These are phyloP conservation scores for Tolypocladium ophioglossoides DNA, from an alignment of 2,329 filamentous ascomycete genomes.

Conservation along the genomic window DNA sequence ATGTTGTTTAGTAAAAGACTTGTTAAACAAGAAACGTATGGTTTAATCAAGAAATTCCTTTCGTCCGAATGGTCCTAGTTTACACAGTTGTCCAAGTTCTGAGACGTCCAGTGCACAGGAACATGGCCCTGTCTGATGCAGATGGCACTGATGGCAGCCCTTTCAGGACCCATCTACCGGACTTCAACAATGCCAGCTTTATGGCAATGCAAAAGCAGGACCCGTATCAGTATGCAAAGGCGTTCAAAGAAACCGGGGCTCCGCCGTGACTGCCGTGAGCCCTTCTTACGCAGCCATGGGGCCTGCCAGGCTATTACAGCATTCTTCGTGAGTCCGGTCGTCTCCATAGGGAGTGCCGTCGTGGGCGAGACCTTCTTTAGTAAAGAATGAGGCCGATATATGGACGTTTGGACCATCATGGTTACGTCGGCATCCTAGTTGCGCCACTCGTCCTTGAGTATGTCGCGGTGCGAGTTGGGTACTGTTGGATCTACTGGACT, in stretches of 20 bases:
- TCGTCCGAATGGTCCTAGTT: neutral
- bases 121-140: neutral
- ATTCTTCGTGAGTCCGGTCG: constrained; percentile 44
- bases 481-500: constrained; percentile 50
- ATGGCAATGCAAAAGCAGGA: constrained; percentile 51
- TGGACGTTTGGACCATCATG: constrained; percentile 12
- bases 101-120: neutral
- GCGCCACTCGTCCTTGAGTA: constrained; percentile 28
- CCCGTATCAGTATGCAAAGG: constrained; percentile 49
- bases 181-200: constrained; percentile 27
- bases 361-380: constrained; percentile 10
- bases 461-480: constrained; percentile 39
- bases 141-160: neutral
- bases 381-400: constrained; percentile 6
- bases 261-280: constrained; percentile 57
- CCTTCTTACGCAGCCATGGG: constrained; percentile 36
- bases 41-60: neutral
- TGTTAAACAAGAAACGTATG: neutral
- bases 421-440: constrained; percentile 14
- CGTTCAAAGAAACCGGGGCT: constrained; percentile 44
- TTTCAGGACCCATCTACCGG: neutral
- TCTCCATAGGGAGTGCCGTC: constrained; percentile 11
- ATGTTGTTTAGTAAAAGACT: neutral
- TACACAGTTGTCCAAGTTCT: neutral
- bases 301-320: constrained; percentile 37